Base-by-base conservation (phyloP, 768 basidiomycete species). In the Panaeolus cyanescens region DNA sequence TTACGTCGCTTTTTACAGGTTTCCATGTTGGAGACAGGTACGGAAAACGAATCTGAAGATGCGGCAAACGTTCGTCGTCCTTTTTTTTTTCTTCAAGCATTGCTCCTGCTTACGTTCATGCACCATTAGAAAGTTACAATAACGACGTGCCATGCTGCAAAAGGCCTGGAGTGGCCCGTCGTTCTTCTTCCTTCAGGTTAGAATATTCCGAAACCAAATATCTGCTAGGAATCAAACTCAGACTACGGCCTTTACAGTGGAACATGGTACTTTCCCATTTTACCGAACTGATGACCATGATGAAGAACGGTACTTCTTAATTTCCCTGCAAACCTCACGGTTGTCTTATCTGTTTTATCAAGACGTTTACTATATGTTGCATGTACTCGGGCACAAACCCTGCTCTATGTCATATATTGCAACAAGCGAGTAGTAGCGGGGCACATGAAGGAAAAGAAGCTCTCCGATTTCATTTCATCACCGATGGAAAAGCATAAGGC, bases 121-220 rank as follows among this genome's bases (percentile, higher is more conserved):
- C 15, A 25, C 37, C 22, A 25, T 30, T 57, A 92, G 90, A 92
- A 89, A 82, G 92, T 95, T 6, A 90, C 88, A 1, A 86, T 95
- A 42, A 82, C 89, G 1, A 96, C 94, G 0, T 93, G 93, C 58
- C 94, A 96, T 75, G 85, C 92, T 32, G 93, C 93, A 0, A 96
- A 96, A 71, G 93, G 94, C 0, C 77, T 95, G 7, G 94, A 96
- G 72, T 96, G 93, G 93, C 93, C 94, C 1, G 90, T 95, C 1
- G 92, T 95, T 0, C 88, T 95, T 63, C 77, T 92, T 19, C 90
- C 90, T 22, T 85, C 88, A 13, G 86, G 89, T 89, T 68, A 62
- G 66, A 33, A 40, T 25, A 32, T 9, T 45, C 7, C 54, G 34
- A 22, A 31, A 30, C 19, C n/a, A n/a, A 15, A 31, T 5, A 36